A percentile compares a stretch with the other conserved stretches of the same genome.
These are phyloP conservation scores for Pseudogymnoascus sp. DNA, from an alignment of 2,329 filamentous ascomycete species.

Conservation along the genomic window DNA sequence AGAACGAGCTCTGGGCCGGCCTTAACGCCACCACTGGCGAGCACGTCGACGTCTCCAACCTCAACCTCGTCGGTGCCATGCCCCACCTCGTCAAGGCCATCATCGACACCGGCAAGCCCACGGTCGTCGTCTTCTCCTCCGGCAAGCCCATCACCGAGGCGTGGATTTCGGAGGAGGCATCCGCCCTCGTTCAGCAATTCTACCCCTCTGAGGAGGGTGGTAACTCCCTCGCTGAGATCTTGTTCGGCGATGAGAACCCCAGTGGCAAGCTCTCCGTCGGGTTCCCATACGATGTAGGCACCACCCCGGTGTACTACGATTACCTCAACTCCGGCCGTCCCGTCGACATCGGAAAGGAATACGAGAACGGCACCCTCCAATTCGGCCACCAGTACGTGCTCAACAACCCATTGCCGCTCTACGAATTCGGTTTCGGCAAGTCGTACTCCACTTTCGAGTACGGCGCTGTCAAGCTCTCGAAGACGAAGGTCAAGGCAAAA, in stretches of 20 bases:
- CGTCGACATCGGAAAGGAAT: slow-evolving; percentile 61
- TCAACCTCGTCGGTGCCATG: slow-evolving; percentile 64
- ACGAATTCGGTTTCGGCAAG: slow-evolving; percentile 79
- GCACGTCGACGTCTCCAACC: slow-evolving; percentile 56
- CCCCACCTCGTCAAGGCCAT: slow-evolving; percentile 57
- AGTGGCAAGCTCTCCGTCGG: slow-evolving; percentile 61
- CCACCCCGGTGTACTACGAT: slow-evolving; percentile 63
- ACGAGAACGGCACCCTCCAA: slow-evolving; percentile 64
- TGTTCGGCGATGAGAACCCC: slow-evolving; percentile 70
- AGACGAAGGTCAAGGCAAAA: slow-evolving; percentile 28
- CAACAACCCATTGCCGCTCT: slow-evolving; percentile 65
- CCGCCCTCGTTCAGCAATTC: slow-evolving; percentile 64
- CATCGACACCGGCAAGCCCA: slow-evolving; percentile 58
- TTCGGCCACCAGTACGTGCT: slow-evolving; percentile 87
- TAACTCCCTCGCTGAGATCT: slow-evolving; percentile 67
- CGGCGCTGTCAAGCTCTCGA: slow-evolving; percentile 38
- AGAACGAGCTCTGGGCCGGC: slow-evolving; percentile 60
- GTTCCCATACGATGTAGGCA: slow-evolving; percentile 59
- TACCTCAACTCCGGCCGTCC: slow-evolving; percentile 70
- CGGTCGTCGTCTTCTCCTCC: slow-evolving; percentile 79
- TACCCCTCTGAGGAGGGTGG: slow-evolving; percentile 76
- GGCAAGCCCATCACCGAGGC: slow-evolving; percentile 66
- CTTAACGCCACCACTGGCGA: slow-evolving; percentile 69
- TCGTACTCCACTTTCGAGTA: slow-evolving; percentile 56
- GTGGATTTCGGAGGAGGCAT: slow-evolving; percentile 59